Evolutionary conservation across 2,329 filamentous ascomycete genomes (phyloP), one percentile per base, ranked within the genome.

Genomic region (Blumeria hordei): DNA sequence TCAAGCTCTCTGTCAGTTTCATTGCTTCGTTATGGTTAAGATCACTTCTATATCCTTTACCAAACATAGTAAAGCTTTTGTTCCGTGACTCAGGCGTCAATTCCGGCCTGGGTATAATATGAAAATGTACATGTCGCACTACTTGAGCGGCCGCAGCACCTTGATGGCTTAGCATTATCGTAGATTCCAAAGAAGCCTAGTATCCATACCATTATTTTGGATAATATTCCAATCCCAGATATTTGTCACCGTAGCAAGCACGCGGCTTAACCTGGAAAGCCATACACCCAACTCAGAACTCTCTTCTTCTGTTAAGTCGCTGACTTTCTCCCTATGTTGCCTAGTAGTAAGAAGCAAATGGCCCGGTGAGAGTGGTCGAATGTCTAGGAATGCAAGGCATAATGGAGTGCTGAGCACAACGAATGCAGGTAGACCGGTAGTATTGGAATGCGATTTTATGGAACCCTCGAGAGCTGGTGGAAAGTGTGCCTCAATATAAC

Each of bases 211-310:
- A 54, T 54, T 96, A 66, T 96, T 96, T 71, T 96, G 90, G 55
- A 96, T 86, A 34, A 96, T 80, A 67, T 98, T 98, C 83, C 90
- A 96, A 69, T 95, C 88, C 53, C 73, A 73, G 1, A 86, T 77
- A 9, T 81, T 83, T 2, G 81, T 85, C 0, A 80, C 78, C 54
- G 72, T 73, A 35, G 79, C 75, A 39, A 94, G 73, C 0, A 85
- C 84, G 18, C 77, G 71, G 16, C 83, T 85, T 2, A 95, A 70
- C 3, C 90, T 67, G 36, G 85, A 80, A 33, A 94, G 74, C 71
- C 74, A 77, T 57, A 67, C 66, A 62, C 85, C 79, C 55, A 93
- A 73, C 62, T 83, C 80, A 55, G 73, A 72, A 28, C 80, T 77
- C 65, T 88, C 83, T 50, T 66, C 65, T 0, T 75, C 69, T 0